Base-by-base conservation (phyloP, 176 grass and related monocot genomes). In the Carex myosuroides region DNA sequence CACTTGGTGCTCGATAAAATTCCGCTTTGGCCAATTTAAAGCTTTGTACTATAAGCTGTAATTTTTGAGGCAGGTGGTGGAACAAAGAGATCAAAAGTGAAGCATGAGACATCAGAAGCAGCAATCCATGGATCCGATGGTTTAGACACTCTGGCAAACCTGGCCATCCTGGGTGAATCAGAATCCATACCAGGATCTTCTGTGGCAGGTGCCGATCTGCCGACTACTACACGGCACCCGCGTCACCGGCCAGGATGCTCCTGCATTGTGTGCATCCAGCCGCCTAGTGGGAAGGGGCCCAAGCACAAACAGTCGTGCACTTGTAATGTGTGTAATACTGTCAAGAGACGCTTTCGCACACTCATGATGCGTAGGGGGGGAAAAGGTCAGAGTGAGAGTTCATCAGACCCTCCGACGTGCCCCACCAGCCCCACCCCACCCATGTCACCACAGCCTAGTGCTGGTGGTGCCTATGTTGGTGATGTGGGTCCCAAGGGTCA, bases 211-310 rank as follows among this genome's bases (percentile, higher is more conserved):
- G 7, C 93, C 16, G 89, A 90, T 10, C 90, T 92, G 69, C 92
- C 84, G 79, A 99, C 97, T 7, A 99, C 97, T 7, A 99, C 97
- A 32, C 94, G 75, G 85, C 97, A 99, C 80, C 97, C 97, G 0
- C 91, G 97, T 0, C 97, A 99, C 70, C 88, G 97, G 18, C 90
- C 97, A 66, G 97, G 97, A 3, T 99, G 97, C 79, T 89, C 93
- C 20, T 99, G 97, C 93, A 99, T 99, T 35, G 97, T 99, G 20
- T 99, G 97, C 87, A 99, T 99, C 82, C 97, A 99, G 75, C 97
- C 97, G n/a, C 97, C 97, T 20, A 99, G 96, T 42, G 96, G 96
- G 67, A 99, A 99, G 93, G 96, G 96, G 6, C 96, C 96, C 35
- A 99, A 99, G 87, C 97, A 99, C 85, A 99, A 95, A 70, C 89